Evolutionary conservation across 176 grass and related monocot species (phyloP).

Genomic region (Eleusine indica): DNA sequence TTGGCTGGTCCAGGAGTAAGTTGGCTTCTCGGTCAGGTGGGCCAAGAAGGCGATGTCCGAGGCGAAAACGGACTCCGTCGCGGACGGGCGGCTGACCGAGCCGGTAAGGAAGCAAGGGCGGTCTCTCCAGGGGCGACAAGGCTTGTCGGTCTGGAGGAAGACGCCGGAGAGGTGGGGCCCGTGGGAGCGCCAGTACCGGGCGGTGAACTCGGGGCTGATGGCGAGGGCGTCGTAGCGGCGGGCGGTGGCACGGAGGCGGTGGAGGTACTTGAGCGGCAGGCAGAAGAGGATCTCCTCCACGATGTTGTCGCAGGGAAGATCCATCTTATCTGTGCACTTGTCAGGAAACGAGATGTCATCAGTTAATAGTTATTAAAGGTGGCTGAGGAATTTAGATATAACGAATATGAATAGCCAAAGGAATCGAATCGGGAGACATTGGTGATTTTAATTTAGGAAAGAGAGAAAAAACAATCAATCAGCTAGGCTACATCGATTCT

Average conservation of each 20-base stretch:
- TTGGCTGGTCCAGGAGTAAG: not conserved
- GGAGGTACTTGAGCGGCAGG: not conserved
- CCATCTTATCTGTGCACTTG: not conserved
- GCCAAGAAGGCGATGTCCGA: not conserved
- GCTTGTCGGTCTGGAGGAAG: constrained; percentile 1
- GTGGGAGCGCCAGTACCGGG: too few species aligned
- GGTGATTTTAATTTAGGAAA: not conserved
- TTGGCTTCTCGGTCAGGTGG: not conserved
- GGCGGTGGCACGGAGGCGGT: not conserved
- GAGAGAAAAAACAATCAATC: not conserved
- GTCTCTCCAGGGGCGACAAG: not conserved
- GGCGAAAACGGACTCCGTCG: not conserved
- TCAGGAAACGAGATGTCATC: not conserved
- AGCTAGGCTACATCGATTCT: too few species aligned
- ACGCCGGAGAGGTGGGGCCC: not conserved
- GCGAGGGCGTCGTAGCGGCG: constrained; percentile 4
- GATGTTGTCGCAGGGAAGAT: not conserved
- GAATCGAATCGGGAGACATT: not conserved
- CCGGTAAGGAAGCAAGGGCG: not conserved
- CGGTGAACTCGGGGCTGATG: not conserved
- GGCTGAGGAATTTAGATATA: not conserved
- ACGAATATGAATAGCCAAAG: too few species aligned
- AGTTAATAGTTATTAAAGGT: not conserved
- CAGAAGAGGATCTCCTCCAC: constrained; percentile 14
- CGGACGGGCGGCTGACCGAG: not conserved